phyloP scores from a whole-genome alignment of 2,329 filamentous ascomycete genomes.

The Pseudogymnoascus sp. region DNA sequence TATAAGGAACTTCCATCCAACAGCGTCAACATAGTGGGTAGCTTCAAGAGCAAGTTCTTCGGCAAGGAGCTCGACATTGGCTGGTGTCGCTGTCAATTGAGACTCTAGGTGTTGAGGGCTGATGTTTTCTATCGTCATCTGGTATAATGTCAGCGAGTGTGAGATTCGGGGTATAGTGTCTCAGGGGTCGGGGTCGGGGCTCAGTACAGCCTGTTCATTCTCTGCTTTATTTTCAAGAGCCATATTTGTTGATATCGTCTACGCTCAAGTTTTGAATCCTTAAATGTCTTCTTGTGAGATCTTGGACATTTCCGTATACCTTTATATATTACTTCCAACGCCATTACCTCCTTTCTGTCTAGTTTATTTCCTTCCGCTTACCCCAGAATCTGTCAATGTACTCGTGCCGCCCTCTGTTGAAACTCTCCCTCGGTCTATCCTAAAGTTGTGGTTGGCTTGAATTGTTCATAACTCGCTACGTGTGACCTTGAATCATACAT shows the following conservation, averaged over 20 bases:
- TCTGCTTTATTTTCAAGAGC: neutral
- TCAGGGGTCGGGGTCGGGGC: neutral
- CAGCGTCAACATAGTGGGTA: neutral
- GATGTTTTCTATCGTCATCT: neutral
- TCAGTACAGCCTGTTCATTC: neutral
- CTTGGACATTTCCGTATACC: neutral
- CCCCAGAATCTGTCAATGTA: neutral
- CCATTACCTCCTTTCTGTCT: neutral
- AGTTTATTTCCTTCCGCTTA: neutral
- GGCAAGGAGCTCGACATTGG: neutral
- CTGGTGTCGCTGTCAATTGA: neutral
- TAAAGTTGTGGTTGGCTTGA: too few species aligned
- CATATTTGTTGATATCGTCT: neutral
- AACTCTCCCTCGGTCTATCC: too few species aligned
- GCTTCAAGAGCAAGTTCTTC: neutral
- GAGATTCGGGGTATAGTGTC: neutral
- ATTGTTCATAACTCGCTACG: conserved; percentile 4
- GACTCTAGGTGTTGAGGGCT: neutral
- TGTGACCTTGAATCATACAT: conserved; percentile 52
- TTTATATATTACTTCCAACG: neutral
- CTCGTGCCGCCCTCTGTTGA: neutral
- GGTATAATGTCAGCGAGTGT: neutral
- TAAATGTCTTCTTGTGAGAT: neutral
- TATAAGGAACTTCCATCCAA: neutral
- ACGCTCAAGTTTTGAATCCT: neutral